These are phyloP conservation scores for Hypoxylon sp. DNA, from an alignment of 2,329 filamentous ascomycete genomes.

Conservation along the genomic window DNA sequence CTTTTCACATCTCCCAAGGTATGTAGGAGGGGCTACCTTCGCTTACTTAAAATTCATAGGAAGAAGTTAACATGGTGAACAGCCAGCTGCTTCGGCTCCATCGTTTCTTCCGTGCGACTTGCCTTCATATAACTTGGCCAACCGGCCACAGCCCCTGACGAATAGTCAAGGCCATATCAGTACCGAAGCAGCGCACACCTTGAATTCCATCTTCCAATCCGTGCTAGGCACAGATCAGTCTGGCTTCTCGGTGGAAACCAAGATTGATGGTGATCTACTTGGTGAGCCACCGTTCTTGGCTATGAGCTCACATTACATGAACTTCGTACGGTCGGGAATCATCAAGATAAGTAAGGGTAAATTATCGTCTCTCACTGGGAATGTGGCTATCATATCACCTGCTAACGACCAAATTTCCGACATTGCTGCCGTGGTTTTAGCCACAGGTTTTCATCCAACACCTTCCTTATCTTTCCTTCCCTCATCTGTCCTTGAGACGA, in stretches of 20 bases:
- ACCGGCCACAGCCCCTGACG: conserved; percentile 65
- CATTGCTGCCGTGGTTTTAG: conserved; percentile 74
- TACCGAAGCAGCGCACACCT: conserved; percentile 61
- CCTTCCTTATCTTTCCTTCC: conserved; percentile 72
- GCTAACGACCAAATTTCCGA: conserved; percentile 55
- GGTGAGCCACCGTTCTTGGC: conserved; percentile 70
- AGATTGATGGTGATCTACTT: conserved; percentile 51
- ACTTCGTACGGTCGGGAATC: conserved; percentile 74
- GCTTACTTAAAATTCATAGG: no score
- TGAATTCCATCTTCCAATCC: conserved; percentile 60
- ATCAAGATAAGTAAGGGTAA: conserved; percentile 63
- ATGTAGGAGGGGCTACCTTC: no score
- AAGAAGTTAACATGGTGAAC: conserved; percentile 39
- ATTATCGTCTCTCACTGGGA: conserved; percentile 49
- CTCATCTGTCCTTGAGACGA: conserved; percentile 58
- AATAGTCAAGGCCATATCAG: conserved; percentile 73
- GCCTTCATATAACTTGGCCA: conserved; percentile 73
- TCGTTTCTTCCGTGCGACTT: conserved; percentile 79
- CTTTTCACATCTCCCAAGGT: conserved; percentile 62
- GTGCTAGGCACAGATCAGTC: conserved; percentile 64
- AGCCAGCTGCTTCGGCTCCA: conserved; percentile 59
- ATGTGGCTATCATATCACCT: conserved; percentile 48
- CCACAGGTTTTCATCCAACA: conserved; percentile 77
- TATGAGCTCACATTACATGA: conserved; percentile 75
- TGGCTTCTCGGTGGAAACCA: conserved; percentile 55